Evolutionary conservation across 176 grass and related monocot genomes (phyloP).

Genomic region (Eleusine indica): DNA sequence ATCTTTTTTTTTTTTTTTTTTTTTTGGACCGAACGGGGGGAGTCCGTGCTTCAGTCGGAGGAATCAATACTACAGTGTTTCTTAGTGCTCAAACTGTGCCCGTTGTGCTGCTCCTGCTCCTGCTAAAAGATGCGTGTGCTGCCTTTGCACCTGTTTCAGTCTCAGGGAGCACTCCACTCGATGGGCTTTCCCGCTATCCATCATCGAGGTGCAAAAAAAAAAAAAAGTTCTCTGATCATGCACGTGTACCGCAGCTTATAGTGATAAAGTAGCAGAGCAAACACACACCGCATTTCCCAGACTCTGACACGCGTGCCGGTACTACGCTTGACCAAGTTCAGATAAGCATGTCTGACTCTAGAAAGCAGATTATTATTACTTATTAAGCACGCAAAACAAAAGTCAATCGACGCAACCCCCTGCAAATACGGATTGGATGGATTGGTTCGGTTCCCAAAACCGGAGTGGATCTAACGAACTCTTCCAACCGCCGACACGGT

Average conservation of each 20-base stretch:
- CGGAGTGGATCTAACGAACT: slow-evolving; percentile 56
- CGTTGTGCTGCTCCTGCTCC: neutral
- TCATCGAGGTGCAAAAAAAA: slow-evolving; percentile 22
- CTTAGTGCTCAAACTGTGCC: neutral
- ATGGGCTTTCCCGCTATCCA: slow-evolving; percentile 5
- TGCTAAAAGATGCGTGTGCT: neutral
- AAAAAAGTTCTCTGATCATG: neutral
- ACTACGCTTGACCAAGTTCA: slow-evolving; percentile 38
- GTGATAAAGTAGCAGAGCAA: neutral
- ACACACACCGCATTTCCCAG: neutral
- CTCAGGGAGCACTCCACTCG: neutral
- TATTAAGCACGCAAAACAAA: neutral
- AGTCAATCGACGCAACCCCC: slow-evolving; percentile 2
- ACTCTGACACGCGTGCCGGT: neutral
- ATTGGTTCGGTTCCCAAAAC: slow-evolving; percentile 19
- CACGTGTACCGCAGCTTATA: neutral
- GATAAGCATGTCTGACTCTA: neutral
- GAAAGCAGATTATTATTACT: neutral
- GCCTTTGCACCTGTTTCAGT: slow-evolving; percentile 21
- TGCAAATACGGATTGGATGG: neutral
- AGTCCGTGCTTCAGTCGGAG: neutral
- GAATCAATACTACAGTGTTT: neutral
- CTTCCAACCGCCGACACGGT: slow-evolving; percentile 41
- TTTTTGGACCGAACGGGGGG: too few species aligned
- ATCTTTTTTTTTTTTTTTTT: too few species aligned